Percentiles rank a stretch among this genome's conserved stretches.
These are phyloP conservation scores for Gossypium lobatum DNA, from an alignment of 441 rosid species.

Conservation along the genomic window DNA sequence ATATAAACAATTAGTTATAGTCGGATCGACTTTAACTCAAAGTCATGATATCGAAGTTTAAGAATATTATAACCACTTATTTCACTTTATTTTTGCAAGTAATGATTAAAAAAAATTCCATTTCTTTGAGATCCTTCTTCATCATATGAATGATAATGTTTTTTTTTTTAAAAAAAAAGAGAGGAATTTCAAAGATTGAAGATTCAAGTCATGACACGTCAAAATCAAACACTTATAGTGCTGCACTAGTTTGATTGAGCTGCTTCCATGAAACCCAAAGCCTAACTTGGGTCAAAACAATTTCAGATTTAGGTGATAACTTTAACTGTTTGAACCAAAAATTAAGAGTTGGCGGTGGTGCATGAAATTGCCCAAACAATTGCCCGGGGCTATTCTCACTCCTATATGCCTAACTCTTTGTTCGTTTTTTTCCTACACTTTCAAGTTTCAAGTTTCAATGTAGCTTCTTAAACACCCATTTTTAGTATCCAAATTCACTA, in stretches of 20 bases:
- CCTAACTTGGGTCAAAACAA: not conserved
- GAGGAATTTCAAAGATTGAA: not conserved
- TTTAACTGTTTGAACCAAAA: not conserved
- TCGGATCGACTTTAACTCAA: too few relatives aligned
- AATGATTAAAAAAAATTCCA: not conserved
- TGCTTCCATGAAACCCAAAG: not conserved
- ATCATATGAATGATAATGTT: not conserved
- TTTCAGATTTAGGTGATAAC: not conserved
- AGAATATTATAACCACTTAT: not conserved
- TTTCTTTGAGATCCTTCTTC: not conserved
- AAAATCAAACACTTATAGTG: conserved; percentile 2
- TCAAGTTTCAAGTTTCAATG: not conserved
- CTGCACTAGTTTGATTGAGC: not conserved
- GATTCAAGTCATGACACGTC: not conserved
- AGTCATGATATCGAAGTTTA: not conserved
- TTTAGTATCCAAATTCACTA: not conserved
- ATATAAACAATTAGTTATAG: too few relatives aligned
- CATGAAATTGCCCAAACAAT: conserved; percentile 13
- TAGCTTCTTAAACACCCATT: not conserved
- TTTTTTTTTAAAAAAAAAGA: too few relatives aligned
- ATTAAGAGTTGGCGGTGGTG: conserved; percentile 11
- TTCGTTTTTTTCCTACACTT: not conserved
- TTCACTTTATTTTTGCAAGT: not conserved
- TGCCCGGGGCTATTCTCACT: conserved; percentile 29
- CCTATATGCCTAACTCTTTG: conserved; percentile 15